A percentile compares a stretch with the other conserved stretches of the same genome.
These are phyloP conservation scores for Phoma sp. DNA, from an alignment of 2,329 filamentous ascomycete genomes.

Conservation along the genomic window DNA sequence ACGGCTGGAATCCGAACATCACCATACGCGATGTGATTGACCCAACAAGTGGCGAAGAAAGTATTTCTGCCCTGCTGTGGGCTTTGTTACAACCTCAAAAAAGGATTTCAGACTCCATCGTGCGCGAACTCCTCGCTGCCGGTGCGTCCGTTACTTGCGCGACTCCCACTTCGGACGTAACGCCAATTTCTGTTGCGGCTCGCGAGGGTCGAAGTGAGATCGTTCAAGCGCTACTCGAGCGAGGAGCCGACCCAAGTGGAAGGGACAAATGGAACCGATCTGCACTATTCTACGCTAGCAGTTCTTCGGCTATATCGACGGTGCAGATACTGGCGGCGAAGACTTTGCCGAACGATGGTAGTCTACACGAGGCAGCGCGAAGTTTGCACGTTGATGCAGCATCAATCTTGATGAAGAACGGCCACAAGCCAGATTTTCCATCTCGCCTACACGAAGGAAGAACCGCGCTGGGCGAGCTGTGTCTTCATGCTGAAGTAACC, in stretches of 20 bases:
- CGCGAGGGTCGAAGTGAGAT: constrained; percentile 64
- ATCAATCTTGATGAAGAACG: constrained; percentile 63
- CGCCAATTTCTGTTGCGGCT: constrained; percentile 68
- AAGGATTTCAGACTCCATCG: constrained; percentile 64
- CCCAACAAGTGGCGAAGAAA: constrained; percentile 60
- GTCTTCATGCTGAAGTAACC: constrained; percentile 61
- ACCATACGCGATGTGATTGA: constrained; percentile 55
- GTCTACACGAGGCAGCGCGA: constrained; percentile 69
- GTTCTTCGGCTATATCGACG: constrained; percentile 34
- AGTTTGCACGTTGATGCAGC: constrained; percentile 66
- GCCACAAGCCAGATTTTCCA: constrained; percentile 71
- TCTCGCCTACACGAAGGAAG: constrained; percentile 68
- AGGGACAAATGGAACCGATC: constrained; percentile 65
- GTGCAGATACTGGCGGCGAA: constrained; percentile 61
- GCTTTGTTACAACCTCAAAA: constrained; percentile 69
- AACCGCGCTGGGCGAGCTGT: constrained; percentile 70
- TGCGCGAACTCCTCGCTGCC: constrained; percentile 64
- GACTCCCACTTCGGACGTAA: constrained; percentile 60
- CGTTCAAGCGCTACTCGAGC: constrained; percentile 63
- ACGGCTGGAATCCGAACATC: constrained; percentile 50
- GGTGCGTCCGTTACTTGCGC: constrained; percentile 66
- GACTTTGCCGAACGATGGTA: constrained; percentile 69
- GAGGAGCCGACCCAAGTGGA: constrained; percentile 67
- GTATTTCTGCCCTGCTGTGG: constrained; percentile 67
- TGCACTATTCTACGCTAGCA: constrained; percentile 67